These are phyloP conservation scores for Annulohypoxylon bovei DNA, from an alignment of 495 filamentous ascomycete species.

Conservation along the genomic window DNA sequence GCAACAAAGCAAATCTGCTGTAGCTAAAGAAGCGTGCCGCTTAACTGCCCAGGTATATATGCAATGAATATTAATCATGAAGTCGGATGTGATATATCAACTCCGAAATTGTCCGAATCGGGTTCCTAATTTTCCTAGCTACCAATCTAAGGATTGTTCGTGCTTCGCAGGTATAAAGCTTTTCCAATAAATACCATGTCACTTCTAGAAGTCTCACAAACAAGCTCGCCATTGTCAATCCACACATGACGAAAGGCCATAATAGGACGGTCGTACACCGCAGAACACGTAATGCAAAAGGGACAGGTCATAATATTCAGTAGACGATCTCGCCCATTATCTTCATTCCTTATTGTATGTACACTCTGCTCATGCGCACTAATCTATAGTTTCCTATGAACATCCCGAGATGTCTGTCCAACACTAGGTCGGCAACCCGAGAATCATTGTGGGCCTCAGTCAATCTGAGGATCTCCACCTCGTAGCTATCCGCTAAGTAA, in stretches of 20 bases:
- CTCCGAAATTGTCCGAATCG: background rate
- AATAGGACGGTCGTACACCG: background rate
- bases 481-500: background rate
- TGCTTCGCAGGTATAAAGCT: too few species aligned
- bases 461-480: background rate
- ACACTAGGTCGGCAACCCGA: background rate
- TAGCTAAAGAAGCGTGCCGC: background rate
- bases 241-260: background rate
- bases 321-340: constrained; percentile 19
- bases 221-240: background rate
- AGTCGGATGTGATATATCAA: background rate
- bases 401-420: background rate
- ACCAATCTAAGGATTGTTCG: too few species aligned
- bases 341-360: constrained; percentile 33
- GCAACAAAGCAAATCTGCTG: background rate
- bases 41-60: too few species aligned
- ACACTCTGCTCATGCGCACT: constrained; percentile 27
- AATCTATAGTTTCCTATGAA: constrained; percentile 25
- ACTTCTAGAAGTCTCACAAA: background rate
- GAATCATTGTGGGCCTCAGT: constrained; percentile 2
- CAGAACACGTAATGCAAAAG: background rate
- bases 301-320: background rate
- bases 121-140: too few species aligned
- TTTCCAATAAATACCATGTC: background rate
- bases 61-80: background rate